Conservation (phyloP, 257 asterid species). For the Solanum chmielewskii region DNA sequence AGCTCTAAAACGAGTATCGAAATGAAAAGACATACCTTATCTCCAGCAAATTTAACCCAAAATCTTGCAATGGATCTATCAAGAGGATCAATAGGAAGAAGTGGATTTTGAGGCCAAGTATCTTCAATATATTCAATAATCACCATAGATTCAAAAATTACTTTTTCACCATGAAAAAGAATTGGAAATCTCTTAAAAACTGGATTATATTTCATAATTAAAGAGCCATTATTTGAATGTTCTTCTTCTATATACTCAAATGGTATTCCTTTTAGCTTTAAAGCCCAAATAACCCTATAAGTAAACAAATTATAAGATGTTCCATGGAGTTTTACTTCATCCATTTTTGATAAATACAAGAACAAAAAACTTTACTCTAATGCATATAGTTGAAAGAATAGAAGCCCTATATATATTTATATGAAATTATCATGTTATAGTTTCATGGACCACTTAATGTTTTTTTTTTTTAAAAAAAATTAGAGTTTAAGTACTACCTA, state of each 20-base stretch:
- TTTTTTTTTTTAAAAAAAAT: background rate
- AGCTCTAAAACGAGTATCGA: background rate
- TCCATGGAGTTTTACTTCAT: conserved; percentile 2
- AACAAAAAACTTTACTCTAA: background rate
- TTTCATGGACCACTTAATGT: background rate
- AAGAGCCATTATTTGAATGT: background rate
- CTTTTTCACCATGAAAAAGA: conserved; percentile 8
- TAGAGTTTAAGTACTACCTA: background rate
- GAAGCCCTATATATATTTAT: background rate
- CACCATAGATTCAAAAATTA: conserved; percentile 1
- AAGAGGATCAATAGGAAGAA: background rate
- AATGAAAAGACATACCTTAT: background rate
- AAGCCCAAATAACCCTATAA: background rate
- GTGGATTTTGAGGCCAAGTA: conserved; percentile 9
- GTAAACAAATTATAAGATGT: background rate
- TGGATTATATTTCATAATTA: conserved; percentile 2
- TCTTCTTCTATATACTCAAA: conserved; percentile 5
- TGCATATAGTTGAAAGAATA: background rate
- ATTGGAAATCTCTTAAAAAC: conserved; percentile 5
- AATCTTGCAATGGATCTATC: conserved; percentile 2
- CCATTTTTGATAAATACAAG: background rate
- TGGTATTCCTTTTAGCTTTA: background rate
- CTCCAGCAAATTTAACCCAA: conserved; percentile 2
- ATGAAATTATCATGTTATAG: background rate
- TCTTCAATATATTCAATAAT: conserved; percentile 9